phyloP scores from a whole-genome alignment of 2,329 filamentous ascomycete genomes.

The Trichoderma simmonsii region DNA sequence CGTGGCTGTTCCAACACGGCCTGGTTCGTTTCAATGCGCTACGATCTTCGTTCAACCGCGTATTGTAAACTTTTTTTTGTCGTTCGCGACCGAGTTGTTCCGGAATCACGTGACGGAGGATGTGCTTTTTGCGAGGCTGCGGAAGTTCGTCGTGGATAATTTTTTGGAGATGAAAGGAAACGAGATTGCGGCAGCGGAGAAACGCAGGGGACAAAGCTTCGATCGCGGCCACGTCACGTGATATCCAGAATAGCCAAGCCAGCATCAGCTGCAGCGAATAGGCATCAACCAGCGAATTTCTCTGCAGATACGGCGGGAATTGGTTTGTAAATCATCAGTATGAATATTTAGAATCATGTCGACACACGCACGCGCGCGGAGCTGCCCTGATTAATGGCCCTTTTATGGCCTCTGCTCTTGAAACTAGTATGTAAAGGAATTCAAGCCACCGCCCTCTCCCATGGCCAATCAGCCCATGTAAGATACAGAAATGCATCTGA shows the following conservation, averaged over 20 bases:
- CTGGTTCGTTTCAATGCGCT: conserved; percentile 22
- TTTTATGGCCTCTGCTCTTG: neutral
- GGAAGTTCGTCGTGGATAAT: neutral
- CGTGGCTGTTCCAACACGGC: conserved; percentile 23
- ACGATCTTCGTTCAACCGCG: conserved; percentile 18
- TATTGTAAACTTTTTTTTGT: conserved; percentile 22
- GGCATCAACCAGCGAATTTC: neutral
- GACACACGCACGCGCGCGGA: neutral
- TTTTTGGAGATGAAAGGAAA: conserved; percentile 20
- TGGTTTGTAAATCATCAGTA: neutral
- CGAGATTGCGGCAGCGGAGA: conserved; percentile 15
- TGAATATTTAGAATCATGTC: neutral
- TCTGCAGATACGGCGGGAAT: neutral
- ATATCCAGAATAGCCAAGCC: conserved; percentile 24
- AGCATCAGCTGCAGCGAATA: neutral
- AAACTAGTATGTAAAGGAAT: neutral
- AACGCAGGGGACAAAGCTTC: conserved; percentile 24
- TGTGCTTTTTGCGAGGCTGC: conserved; percentile 21
- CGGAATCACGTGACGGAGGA: conserved; percentile 33
- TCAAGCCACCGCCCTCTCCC: neutral
- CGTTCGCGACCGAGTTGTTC: conserved; percentile 28
- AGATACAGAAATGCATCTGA: conserved; percentile 20
- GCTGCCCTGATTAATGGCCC: neutral
- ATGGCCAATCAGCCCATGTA: conserved; percentile 1
- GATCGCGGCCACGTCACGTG: conserved; percentile 27